Percentiles rank a stretch among this genome's conserved stretches.
phyloP scores from a whole-genome alignment of 768 basidiomycete genomes.

The Clitopilus passeckerianus region DNA sequence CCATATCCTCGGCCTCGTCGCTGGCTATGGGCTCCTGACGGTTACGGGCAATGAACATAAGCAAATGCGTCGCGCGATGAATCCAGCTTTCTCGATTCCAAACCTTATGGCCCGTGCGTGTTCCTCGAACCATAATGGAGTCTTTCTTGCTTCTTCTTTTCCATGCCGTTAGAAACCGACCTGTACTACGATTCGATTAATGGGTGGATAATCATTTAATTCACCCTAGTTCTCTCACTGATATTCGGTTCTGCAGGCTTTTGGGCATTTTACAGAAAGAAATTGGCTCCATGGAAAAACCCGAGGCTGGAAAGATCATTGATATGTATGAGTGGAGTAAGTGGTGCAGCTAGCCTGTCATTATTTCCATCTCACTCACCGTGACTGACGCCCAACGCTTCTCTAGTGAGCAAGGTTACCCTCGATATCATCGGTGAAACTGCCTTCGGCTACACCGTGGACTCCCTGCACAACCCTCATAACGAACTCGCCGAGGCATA shows the following conservation, averaged over 20 bases:
- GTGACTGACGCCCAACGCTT: background rate
- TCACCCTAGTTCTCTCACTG: background rate
- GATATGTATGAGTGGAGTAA: slow-evolving; percentile 43
- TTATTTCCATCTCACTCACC: background rate
- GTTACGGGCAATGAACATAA: slow-evolving; percentile 46
- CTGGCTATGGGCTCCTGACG: slow-evolving; percentile 42
- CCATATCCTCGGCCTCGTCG: slow-evolving; percentile 33
- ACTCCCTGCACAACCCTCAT: slow-evolving; percentile 39
- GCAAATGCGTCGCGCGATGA: slow-evolving; percentile 45
- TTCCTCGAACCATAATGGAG: background rate
- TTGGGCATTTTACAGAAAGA: slow-evolving; percentile 29
- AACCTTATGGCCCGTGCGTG: slow-evolving; percentile 32
- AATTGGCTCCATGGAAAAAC: slow-evolving; percentile 17
- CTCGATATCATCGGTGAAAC: slow-evolving; percentile 50
- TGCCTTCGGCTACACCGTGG: slow-evolving; percentile 41
- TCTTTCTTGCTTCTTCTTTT: background rate
- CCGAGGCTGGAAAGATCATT: slow-evolving; percentile 21
- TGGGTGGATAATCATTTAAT: slow-evolving; percentile 21
- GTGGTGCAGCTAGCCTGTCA: slow-evolving; percentile 10
- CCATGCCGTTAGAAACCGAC: slow-evolving; percentile 25
- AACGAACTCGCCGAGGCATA: slow-evolving; percentile 47
- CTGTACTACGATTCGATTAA: slow-evolving; percentile 45
- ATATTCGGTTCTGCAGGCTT: slow-evolving; percentile 18
- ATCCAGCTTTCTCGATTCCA: slow-evolving; percentile 44
- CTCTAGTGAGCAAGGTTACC: slow-evolving; percentile 43